Evolutionary conservation across 768 basidiomycete genomes (phyloP).

Genomic region (Neoboletus magnificus): DNA sequence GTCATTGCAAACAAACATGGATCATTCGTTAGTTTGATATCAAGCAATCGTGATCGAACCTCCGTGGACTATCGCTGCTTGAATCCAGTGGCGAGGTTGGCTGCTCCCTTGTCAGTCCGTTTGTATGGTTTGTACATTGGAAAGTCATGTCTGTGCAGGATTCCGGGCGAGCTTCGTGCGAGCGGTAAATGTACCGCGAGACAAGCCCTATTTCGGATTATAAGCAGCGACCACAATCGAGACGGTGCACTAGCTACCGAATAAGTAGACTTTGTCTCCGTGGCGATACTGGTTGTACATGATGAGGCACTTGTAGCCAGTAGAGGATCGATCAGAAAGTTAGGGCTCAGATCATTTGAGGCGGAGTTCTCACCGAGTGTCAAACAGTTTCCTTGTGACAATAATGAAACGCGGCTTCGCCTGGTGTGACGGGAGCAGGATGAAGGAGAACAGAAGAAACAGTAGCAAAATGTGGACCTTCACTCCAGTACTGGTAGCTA

Average conservation of each 20-base stretch:
- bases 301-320: slow-evolving; percentile 71
- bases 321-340: no score
- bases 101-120: slow-evolving; percentile 43
- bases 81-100: slow-evolving; percentile 57
- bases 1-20: background rate
- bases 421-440: no score
- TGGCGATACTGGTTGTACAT: slow-evolving; percentile 73
- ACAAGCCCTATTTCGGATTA: slow-evolving; percentile 56
- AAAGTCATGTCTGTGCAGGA: slow-evolving; percentile 67
- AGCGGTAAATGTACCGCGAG: slow-evolving; percentile 62
- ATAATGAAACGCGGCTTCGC: no score
- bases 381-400: no score
- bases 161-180: slow-evolving; percentile 74
- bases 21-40: background rate
- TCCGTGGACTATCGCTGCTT: slow-evolving; percentile 34
- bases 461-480: no score
- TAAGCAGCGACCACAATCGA: slow-evolving; percentile 4
- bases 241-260: slow-evolving; percentile 42
- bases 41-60: background rate
- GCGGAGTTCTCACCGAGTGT: no score
- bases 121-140: slow-evolving; percentile 75
- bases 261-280: slow-evolving; percentile 73
- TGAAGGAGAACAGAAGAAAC: no score
- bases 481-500: no score
- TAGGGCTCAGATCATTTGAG: no score